Evolutionary conservation across 768 basidiomycete genomes (phyloP), one percentile per base, ranked within the genome.

Genomic region (Brasilioporus rufonigricans): DNA sequence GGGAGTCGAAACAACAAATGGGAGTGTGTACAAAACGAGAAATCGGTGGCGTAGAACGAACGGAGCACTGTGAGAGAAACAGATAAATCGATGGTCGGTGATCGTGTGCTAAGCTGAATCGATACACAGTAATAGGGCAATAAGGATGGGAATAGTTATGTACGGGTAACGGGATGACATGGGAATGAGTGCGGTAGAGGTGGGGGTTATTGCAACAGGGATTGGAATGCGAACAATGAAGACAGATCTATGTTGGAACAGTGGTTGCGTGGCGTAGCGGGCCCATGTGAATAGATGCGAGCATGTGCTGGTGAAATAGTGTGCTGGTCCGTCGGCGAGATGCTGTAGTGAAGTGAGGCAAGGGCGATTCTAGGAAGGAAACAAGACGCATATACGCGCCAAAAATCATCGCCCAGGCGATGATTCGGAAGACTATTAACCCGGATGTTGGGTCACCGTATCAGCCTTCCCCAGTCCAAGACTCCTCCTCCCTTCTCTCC

Each of bases 401-500:
- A 35, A 40, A 52, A 29, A 47, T 50, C 53, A 39, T 51, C 43
- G 45, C 21, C 6, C 16, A 18, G 40, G 40, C 44, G 23, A 46
- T 41, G 48, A 52, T 23, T 35, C 32, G 29, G 43, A 56, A 48
- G 19, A 13, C 21, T 23, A 12, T 21, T 14, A 6, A 9, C 10
- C 33, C 18, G 5, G 8, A 40, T 7, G 39, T 13, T 38, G 38
- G 40, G 50, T 66, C 47, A 50, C 9, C 48, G 48, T 39, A 86
- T 86, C 57, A 84, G 61, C 51, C 71, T 73, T 38, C 76, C 76
- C 65, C 78, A 80, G 51, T 80, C 79, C 49, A 80, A 62, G 48
- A 62, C 66, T 24, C 77, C 79, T 33, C 77, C 62, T 44, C 76
- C 62, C 61, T 57, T 71, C 36, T 69, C 65, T 44, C 70, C 72